These are phyloP conservation scores for Oldenlandia corymbosa DNA, from an alignment of 257 asterid species.

Conservation along the genomic window DNA sequence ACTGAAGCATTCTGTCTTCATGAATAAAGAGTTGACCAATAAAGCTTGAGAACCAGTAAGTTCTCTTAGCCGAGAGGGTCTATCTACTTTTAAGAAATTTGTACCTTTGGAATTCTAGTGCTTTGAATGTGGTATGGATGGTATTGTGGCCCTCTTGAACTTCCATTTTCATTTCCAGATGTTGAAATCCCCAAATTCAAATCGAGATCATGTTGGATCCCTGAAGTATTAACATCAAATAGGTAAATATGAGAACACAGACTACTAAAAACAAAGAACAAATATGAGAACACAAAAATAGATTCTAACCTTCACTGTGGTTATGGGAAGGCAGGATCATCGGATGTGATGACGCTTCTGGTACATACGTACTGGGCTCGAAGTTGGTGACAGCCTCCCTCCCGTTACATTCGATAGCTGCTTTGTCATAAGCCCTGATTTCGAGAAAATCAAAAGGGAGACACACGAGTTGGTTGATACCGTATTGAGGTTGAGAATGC, in stretches of 20 bases:
- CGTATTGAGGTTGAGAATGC: conserved; percentile 23
- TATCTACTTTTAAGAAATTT: neutral
- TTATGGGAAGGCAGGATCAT: conserved; percentile 14
- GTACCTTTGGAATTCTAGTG: conserved; percentile 37
- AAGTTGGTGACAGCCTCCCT: conserved; percentile 77
- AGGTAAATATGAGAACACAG: neutral
- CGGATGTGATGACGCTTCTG: conserved; percentile 23
- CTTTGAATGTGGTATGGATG: conserved; percentile 41
- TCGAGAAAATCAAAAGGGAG: conserved; percentile 27
- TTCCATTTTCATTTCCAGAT: conserved; percentile 36
- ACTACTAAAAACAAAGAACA: neutral
- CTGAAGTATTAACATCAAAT: conserved; percentile 25
- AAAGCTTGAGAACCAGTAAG: neutral
- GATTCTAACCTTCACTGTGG: conserved; percentile 30
- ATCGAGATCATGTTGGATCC: conserved; percentile 46
- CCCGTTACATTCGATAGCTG: conserved; percentile 64
- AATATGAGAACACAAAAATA: neutral
- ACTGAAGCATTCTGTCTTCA: neutral
- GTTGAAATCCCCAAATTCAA: conserved; percentile 67
- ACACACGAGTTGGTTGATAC: conserved; percentile 27
- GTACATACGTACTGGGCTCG: conserved; percentile 47
- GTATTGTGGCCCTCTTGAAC: conserved; percentile 28
- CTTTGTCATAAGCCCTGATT: conserved; percentile 76
- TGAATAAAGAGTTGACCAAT: neutral
- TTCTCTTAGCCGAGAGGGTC: neutral